Evolutionary conservation across 2,329 filamentous ascomycete species (phyloP).

Genomic region (Penicillium sp.): DNA sequence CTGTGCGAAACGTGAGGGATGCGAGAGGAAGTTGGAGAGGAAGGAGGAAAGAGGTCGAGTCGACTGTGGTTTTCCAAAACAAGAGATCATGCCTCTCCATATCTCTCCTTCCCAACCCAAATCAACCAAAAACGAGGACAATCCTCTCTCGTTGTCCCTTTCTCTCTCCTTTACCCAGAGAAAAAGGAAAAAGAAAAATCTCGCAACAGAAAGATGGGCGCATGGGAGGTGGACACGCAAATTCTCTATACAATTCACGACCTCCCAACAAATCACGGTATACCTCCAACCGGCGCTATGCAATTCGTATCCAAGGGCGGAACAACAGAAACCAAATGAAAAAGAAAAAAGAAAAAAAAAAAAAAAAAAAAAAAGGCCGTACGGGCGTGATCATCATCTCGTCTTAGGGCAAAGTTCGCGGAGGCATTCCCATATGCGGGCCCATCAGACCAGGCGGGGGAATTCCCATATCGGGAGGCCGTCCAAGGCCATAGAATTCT

Average conservation of each 20-base stretch:
- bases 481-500: constrained; percentile 44
- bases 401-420: constrained; percentile 44
- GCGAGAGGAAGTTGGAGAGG: background rate
- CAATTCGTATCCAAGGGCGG: constrained; percentile 43
- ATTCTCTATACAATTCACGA: constrained; percentile 38
- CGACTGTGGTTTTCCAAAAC: constrained; percentile 4
- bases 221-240: constrained; percentile 14
- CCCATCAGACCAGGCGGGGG: constrained; percentile 41
- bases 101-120: background rate
- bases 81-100: background rate
- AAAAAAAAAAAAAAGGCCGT: constrained; percentile 29
- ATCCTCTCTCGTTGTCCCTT: background rate
- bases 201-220: constrained; percentile 21
- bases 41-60: background rate
- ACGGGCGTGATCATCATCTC: constrained; percentile 31
- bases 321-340: constrained; percentile 17
- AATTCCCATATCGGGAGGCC: constrained; percentile 40
- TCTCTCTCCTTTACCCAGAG: constrained; percentile 4
- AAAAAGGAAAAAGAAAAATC: constrained; percentile 24
- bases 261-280: constrained; percentile 41
- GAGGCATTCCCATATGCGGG: constrained; percentile 40
- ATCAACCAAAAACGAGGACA: background rate
- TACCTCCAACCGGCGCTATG: constrained; percentile 48
- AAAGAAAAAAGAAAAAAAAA: constrained; percentile 16
- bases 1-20: constrained; percentile 9